These are phyloP conservation scores for Achaetomiella virescens DNA, from an alignment of 495 filamentous ascomycete species.

Conservation along the genomic window DNA sequence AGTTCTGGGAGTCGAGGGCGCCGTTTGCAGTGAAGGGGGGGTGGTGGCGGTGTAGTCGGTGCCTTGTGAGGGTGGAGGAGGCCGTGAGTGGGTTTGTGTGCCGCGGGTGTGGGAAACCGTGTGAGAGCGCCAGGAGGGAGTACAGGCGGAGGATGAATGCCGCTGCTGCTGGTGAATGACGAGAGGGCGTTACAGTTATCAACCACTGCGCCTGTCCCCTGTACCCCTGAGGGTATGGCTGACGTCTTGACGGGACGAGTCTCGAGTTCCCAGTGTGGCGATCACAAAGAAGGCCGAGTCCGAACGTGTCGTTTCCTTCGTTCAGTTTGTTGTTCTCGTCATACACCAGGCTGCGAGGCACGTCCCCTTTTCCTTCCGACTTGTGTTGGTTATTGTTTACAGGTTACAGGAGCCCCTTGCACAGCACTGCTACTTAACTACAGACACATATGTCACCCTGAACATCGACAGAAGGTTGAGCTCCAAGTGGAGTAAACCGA, in stretches of 20 bases:
- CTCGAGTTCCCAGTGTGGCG: too few species aligned
- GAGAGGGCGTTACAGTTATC: too few species aligned
- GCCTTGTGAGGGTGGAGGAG: conserved; percentile 34
- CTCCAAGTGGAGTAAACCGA: conserved; percentile 2
- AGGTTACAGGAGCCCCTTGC: too few species aligned
- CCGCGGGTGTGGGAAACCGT: conserved; percentile 33
- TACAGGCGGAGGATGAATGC: neutral
- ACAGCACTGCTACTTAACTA: neutral
- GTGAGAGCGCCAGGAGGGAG: conserved; percentile 33
- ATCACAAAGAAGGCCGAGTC: too few species aligned
- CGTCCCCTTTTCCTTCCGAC: too few species aligned
- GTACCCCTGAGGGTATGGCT: too few species aligned
- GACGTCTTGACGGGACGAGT: too few species aligned
- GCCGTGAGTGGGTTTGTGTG: conserved; percentile 35
- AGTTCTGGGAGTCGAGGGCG: conserved; percentile 19
- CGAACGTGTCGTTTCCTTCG: too few species aligned
- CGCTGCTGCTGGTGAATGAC: too few species aligned
- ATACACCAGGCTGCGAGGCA: too few species aligned
- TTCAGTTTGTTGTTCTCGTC: too few species aligned
- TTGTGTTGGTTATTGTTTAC: neutral
- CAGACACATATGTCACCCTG: neutral
- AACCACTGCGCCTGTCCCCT: too few species aligned
- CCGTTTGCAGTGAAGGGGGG: conserved; percentile 20
- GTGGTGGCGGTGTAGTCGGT: conserved; percentile 46
- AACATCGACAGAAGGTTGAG: neutral